Base-by-base conservation (phyloP, 257 asterid genomes). In the Penstemon barbatus region DNA sequence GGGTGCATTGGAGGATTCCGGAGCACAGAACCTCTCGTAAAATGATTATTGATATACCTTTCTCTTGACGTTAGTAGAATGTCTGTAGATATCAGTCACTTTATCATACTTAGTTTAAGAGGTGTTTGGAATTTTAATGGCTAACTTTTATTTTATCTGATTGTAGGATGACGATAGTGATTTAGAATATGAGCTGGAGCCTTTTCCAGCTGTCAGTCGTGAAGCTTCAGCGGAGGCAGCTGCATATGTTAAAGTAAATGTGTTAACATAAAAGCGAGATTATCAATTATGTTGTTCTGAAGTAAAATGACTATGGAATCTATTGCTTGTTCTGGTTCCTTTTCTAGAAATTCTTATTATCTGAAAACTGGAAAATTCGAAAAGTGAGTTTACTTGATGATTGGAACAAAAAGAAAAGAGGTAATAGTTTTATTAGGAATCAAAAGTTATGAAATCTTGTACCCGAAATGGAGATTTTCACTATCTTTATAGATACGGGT, bases 131-230 rank as follows among this genome's bases (percentile, higher is more conserved):
- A 63, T 53, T 76, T 71, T 73, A 50, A 58, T 51, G 33, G 57
- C 36, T 19, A 57, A 12, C 48, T 63, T 50, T 53, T 50, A 25
- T 65, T 37, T 52, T 62, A 65, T 70, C 39, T 66, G 68, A 37
- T 63, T 81, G 76, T 80, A 92, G 97, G 98, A 87, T 78, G 96
- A 87, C 62, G 92, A 87, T 58, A 92, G 98, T 74, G 97, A 92
- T 77, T 74, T 89, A 61, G 98, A 92, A 63, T 71, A 73, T 77
- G 97, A 87, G 66, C 65, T 81, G 80, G 97, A 89, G 58, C 83
- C 87, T 74, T 79, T 78, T 75, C 97, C 98, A 63, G 70, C 84
- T 9, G 84, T 79, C 33, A 79, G 89, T 50, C 86, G 84, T 50
- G 97, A 92, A 69, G 86, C 89, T 71, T 78, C 88, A 15, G 72